A percentile compares a stretch with the other conserved stretches of the same genome.
phyloP scores from a whole-genome alignment of 2,329 filamentous ascomycete genomes.

The Calonectria fujianensis region DNA sequence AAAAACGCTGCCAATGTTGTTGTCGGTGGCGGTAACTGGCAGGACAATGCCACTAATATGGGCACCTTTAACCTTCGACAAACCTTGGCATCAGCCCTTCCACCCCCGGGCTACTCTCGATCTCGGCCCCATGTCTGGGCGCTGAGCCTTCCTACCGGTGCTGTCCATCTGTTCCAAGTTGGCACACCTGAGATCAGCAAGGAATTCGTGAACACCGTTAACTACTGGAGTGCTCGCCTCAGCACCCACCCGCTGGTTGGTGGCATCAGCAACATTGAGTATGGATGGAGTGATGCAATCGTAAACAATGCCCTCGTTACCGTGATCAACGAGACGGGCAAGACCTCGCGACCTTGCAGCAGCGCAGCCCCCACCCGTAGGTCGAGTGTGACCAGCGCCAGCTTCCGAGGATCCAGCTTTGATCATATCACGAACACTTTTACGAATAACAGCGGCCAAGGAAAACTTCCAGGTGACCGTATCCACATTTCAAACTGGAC shows the following conservation, averaged over 20 bases:
- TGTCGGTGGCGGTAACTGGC: slow-evolving; percentile 98
- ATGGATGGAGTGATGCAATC: slow-evolving; percentile 93
- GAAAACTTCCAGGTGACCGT: slow-evolving; percentile 87
- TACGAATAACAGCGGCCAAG: slow-evolving; percentile 68
- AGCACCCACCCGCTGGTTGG: slow-evolving; percentile 95
- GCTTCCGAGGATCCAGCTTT: slow-evolving; percentile 74
- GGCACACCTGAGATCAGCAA: slow-evolving; percentile 95
- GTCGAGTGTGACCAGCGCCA: slow-evolving; percentile 70
- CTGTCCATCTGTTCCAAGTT: slow-evolving; percentile 98
- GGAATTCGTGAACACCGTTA: slow-evolving; percentile 95
- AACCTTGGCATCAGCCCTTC: slow-evolving; percentile 92
- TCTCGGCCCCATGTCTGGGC: slow-evolving; percentile 95
- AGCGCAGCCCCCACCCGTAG: slow-evolving; percentile 64
- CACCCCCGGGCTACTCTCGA: slow-evolving; percentile 94
- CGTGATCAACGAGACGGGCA: slow-evolving; percentile 70
- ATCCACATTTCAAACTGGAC: slow-evolving; percentile 91
- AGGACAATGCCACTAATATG: slow-evolving; percentile 93
- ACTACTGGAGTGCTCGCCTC: slow-evolving; percentile 97
- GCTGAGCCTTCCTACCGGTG: slow-evolving; percentile 91
- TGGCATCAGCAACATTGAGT: slow-evolving; percentile 97
- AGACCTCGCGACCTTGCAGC: slow-evolving; percentile 70
- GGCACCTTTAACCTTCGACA: slow-evolving; percentile 92
- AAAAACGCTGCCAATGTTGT: slow-evolving; percentile 70
- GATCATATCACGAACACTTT: slow-evolving; percentile 75
- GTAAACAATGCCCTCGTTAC: slow-evolving; percentile 77